Conservation (phyloP, 2,329 filamentous ascomycete genomes). For the Curvularia verruculosa region DNA sequence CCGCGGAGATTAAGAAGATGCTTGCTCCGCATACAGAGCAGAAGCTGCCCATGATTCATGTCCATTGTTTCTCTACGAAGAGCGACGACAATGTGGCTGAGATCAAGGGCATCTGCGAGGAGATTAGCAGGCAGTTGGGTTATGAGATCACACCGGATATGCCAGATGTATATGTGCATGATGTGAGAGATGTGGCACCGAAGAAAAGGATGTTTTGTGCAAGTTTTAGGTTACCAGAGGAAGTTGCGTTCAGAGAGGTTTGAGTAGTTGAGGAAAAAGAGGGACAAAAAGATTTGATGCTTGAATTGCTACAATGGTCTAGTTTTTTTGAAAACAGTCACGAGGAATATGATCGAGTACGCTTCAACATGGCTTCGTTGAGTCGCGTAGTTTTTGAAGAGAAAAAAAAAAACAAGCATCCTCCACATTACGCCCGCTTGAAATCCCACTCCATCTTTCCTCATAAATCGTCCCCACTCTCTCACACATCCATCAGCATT, state of each 20-base stretch:
- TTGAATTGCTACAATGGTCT: background rate
- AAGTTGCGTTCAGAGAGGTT: slow-evolving; percentile 74
- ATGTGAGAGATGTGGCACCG: slow-evolving; percentile 86
- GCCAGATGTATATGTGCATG: slow-evolving; percentile 61
- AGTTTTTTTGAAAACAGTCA: background rate
- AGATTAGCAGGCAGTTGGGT: slow-evolving; percentile 67
- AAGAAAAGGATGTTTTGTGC: slow-evolving; percentile 98
- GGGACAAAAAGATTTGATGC: background rate
- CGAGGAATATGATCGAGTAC: background rate
- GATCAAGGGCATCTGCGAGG: slow-evolving; percentile 65
- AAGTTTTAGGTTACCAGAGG: slow-evolving; percentile 80
- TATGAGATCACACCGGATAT: slow-evolving; percentile 65
- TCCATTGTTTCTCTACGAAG: slow-evolving; percentile 92
- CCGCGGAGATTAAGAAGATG: slow-evolving; percentile 36
- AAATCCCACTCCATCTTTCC: background rate
- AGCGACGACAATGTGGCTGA: slow-evolving; percentile 72
- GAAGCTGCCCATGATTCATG: slow-evolving; percentile 81
- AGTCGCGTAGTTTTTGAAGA: background rate
- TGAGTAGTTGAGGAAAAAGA: background rate
- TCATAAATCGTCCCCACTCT: background rate
- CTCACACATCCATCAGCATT: slow-evolving; percentile 34
- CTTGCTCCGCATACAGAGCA: slow-evolving; percentile 51
- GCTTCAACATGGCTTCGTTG: background rate
- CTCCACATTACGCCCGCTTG: background rate
- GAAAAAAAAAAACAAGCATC: too few species aligned